Conservation (phyloP, 139 green algal species). For the Tetradesmus obliquus region DNA sequence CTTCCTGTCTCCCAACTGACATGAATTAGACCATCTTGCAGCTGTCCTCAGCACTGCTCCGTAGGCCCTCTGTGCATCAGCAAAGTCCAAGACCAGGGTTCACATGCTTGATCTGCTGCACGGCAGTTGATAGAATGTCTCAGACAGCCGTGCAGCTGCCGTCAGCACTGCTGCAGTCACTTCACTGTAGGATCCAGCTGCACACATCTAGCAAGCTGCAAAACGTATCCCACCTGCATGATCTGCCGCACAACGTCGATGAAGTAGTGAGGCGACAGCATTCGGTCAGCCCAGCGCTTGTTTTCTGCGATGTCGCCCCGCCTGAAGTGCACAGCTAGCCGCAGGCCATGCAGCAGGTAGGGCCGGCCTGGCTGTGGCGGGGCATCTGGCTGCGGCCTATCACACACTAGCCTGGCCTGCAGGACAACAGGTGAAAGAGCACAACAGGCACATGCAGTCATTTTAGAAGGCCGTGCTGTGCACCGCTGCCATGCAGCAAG, state of each 20-base stretch:
- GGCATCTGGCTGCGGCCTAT: neutral
- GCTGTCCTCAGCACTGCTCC: neutral
- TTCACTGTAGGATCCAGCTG: neutral
- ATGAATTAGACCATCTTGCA: neutral
- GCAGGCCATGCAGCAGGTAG: constrained; percentile 11
- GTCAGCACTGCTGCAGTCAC: neutral
- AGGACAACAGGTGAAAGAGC: neutral
- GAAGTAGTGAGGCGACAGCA: neutral
- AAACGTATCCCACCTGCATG: neutral
- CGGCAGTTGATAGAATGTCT: no score
- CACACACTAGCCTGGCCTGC: neutral
- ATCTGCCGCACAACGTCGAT: neutral
- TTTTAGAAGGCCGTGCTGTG: neutral
- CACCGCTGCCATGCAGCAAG: no score
- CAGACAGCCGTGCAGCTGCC: no score
- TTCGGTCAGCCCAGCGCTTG: neutral
- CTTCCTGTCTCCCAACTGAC: no score
- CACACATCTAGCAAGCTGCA: neutral
- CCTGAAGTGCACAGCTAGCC: constrained; percentile 23
- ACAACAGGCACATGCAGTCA: neutral
- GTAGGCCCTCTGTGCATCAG: no score
- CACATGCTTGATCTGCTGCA: no score
- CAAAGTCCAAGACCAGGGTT: no score
- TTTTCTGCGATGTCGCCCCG: neutral
- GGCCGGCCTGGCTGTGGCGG: neutral